Conservation (phyloP, 2,329 filamentous ascomycete species). For the Mycogone perniciosa region DNA sequence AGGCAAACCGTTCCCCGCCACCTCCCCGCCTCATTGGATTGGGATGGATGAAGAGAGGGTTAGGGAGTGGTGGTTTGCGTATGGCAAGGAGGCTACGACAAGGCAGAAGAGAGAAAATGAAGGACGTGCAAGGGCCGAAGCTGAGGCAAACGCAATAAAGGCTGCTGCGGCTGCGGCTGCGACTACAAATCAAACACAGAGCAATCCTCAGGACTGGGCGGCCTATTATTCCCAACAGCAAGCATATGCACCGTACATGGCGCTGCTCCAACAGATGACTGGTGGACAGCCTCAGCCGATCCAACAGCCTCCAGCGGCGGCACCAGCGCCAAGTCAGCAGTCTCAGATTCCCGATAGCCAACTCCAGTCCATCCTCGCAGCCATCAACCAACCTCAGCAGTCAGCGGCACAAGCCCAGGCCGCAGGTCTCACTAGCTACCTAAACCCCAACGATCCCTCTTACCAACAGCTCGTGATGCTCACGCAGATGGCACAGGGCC, state of each 20-base stretch:
- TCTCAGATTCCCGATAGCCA: constrained; percentile 31
- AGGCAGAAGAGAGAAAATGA: constrained; percentile 35
- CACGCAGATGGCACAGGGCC: constrained; percentile 31
- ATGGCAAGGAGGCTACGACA: constrained; percentile 33
- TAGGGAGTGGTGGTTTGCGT: constrained; percentile 48
- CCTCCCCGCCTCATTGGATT: constrained; percentile 48
- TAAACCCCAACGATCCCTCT: constrained; percentile 34
- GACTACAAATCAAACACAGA: constrained; percentile 8
- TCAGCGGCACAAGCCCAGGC: constrained; percentile 17
- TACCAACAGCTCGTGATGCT: constrained; percentile 36
- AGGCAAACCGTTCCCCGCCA: constrained; percentile 43
- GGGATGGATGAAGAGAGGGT: constrained; percentile 38
- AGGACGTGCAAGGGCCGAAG: constrained; percentile 28
- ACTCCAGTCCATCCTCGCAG: constrained; percentile 39
- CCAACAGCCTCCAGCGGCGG: constrained; percentile 13
- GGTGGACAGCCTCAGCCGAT: constrained; percentile 25
- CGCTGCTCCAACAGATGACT: constrained; percentile 35
- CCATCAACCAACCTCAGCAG: constrained; percentile 33
- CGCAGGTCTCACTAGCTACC: constrained; percentile 18
- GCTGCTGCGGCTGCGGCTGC: constrained; percentile 17
- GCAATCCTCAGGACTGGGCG: constrained; percentile 22
- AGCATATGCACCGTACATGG: constrained; percentile 36
- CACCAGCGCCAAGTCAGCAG: constrained; percentile 15
- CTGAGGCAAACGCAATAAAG: constrained; percentile 26
- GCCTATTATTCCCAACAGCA: constrained; percentile 24